phyloP scores from a whole-genome alignment of 768 basidiomycete species.

The Favolaschia claudopus region DNA sequence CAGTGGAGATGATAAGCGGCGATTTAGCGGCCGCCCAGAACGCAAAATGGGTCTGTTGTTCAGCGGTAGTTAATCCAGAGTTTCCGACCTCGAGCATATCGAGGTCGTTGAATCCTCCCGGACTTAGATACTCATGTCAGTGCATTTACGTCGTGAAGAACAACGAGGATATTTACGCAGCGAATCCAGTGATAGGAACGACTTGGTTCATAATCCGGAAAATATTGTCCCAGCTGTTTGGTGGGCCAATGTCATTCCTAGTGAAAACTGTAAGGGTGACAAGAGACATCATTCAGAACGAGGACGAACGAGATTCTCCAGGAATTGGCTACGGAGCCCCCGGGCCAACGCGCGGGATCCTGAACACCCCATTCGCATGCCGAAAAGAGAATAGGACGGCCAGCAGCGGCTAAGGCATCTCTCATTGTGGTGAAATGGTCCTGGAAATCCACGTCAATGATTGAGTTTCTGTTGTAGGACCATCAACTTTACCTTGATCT shows the following conservation, averaged over 20 bases:
- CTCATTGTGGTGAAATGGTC: slow-evolving; percentile 54
- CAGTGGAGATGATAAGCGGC: slow-evolving; percentile 53
- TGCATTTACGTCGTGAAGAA: slow-evolving; percentile 43
- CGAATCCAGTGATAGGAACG: slow-evolving; percentile 58
- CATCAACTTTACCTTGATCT: slow-evolving; percentile 43
- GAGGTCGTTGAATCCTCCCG: slow-evolving; percentile 43
- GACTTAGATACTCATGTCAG: not conserved
- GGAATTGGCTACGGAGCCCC: slow-evolving; percentile 53
- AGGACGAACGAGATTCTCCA: slow-evolving; percentile 55
- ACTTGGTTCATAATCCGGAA: slow-evolving; percentile 60
- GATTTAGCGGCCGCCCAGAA: slow-evolving; percentile 65
- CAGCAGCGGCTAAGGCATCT: slow-evolving; percentile 51
- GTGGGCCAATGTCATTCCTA: slow-evolving; percentile 57
- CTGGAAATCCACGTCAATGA: slow-evolving; percentile 31
- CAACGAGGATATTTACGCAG: slow-evolving; percentile 53
- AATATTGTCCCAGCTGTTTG: slow-evolving; percentile 54
- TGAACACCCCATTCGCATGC: slow-evolving; percentile 62
- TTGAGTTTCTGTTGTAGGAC: not conserved
- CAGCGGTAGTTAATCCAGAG: slow-evolving; percentile 45
- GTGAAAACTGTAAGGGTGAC: not conserved
- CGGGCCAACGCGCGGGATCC: slow-evolving; percentile 61
- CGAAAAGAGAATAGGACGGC: slow-evolving; percentile 57
- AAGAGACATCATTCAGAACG: not conserved
- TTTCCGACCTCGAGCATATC: slow-evolving; percentile 65
- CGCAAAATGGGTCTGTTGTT: slow-evolving; percentile 57